phyloP scores from a whole-genome alignment of 495 filamentous ascomycete species.

The Penicillium waksmanii region DNA sequence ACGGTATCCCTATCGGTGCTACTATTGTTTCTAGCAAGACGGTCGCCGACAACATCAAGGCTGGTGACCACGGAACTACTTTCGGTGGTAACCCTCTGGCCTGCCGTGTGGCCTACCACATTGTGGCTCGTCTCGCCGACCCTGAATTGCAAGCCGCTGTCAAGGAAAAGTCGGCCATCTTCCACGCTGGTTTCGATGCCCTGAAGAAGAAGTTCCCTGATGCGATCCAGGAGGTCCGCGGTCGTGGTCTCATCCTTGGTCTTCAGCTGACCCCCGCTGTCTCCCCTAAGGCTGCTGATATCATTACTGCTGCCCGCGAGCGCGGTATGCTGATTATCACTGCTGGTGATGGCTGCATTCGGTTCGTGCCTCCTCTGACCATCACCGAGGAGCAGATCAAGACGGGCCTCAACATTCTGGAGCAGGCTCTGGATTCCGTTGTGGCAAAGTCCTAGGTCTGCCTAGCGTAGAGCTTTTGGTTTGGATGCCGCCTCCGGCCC shows the following conservation, averaged over 20 bases:
- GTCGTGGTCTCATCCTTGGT: constrained; percentile 82
- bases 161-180: constrained; percentile 63
- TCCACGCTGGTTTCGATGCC: constrained; percentile 63
- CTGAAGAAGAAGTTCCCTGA: constrained; percentile 70
- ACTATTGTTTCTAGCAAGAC: constrained; percentile 74
- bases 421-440: constrained; percentile 69
- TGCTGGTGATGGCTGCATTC: constrained; percentile 82
- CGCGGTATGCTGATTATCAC: constrained; percentile 89
- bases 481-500: constrained; percentile 22
- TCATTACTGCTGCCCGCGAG: constrained; percentile 86
- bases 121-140: constrained; percentile 73
- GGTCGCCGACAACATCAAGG: constrained; percentile 81
- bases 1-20: constrained; percentile 93
- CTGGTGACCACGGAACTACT: constrained; percentile 95
- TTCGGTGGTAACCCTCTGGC: constrained; percentile 95
- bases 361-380: constrained; percentile 82
- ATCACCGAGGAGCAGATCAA: constrained; percentile 77
- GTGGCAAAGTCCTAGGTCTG: constrained; percentile 26
- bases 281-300: constrained; percentile 52
- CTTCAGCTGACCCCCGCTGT: constrained; percentile 77
- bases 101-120: constrained; percentile 79
- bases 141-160: constrained; percentile 67
- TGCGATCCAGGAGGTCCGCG: constrained; percentile 76
- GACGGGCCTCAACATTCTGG: constrained; percentile 74
- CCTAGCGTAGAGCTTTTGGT: not conserved